phyloP scores from a whole-genome alignment of 306 rosid species.

The Quillaja saponaria region DNA sequence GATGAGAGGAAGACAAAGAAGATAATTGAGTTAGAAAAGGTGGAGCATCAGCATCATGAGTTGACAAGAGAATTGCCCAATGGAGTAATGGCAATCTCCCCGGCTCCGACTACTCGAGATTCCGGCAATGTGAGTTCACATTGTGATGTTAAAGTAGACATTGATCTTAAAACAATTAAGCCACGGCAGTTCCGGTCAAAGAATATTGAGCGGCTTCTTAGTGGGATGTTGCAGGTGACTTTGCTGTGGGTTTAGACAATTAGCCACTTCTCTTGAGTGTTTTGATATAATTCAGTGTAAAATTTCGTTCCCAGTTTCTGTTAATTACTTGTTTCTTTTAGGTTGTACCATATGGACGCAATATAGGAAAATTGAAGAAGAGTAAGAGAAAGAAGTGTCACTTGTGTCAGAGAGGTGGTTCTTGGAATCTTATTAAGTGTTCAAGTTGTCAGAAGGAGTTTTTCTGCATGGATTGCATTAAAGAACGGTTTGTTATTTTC shows the following conservation, averaged over 20 bases:
- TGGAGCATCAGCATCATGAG: slow-evolving; percentile 47
- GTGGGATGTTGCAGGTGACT: slow-evolving; percentile 62
- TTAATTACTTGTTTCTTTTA: slow-evolving; percentile 21
- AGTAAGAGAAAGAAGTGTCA: slow-evolving; percentile 79
- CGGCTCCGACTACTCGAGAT: slow-evolving; percentile 48
- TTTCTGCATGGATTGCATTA: slow-evolving; percentile 87
- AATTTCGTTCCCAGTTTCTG: slow-evolving; percentile 12
- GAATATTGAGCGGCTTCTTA: slow-evolving; percentile 68
- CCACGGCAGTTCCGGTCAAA: slow-evolving; percentile 82
- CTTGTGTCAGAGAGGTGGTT: slow-evolving; percentile 74
- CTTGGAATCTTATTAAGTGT: slow-evolving; percentile 66
- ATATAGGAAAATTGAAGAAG: slow-evolving; percentile 49
- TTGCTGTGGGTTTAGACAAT: slow-evolving; percentile 7
- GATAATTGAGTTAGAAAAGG: slow-evolving; percentile 33
- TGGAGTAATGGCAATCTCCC: slow-evolving; percentile 85
- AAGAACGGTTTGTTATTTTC: slow-evolving; percentile 62
- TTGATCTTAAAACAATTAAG: slow-evolving; percentile 32
- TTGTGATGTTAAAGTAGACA: slow-evolving; percentile 55
- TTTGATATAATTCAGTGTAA: not conserved
- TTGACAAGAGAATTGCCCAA: slow-evolving; percentile 78
- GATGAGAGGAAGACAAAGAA: slow-evolving; percentile 28
- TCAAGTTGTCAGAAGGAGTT: slow-evolving; percentile 72
- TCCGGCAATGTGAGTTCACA: slow-evolving; percentile 61
- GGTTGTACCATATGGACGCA: slow-evolving; percentile 52
- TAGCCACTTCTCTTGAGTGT: not conserved